Conservation (phyloP, 2,329 filamentous ascomycete genomes). For the Fusarium hostae region DNA sequence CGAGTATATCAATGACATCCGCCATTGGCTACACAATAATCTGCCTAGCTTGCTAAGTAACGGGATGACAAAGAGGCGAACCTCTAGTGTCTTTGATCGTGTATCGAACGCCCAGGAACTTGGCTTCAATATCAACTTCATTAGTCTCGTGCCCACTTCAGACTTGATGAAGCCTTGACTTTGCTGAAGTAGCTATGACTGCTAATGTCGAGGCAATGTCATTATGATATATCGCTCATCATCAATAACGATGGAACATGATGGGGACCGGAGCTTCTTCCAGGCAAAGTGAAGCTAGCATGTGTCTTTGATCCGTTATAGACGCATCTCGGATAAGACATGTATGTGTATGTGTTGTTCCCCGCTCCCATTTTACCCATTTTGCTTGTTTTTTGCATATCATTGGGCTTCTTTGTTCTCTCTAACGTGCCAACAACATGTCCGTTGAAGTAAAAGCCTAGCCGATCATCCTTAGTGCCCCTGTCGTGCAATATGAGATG, state of each 20-base stretch:
- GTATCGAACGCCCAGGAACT: slow-evolving; percentile 16
- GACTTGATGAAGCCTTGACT: slow-evolving; percentile 1
- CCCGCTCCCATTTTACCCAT: not conserved
- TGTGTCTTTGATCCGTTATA: not conserved
- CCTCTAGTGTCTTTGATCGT: not conserved
- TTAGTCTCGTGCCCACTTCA: not conserved
- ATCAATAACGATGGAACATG: not conserved
- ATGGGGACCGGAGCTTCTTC: not conserved
- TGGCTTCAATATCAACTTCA: not conserved
- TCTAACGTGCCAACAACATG: slow-evolving; percentile 1
- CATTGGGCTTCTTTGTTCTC: slow-evolving; percentile 2
- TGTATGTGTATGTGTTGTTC: not conserved
- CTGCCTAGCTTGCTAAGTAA: slow-evolving; percentile 17
- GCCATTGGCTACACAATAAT: not conserved
- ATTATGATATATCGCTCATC: not conserved
- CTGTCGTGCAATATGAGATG: not conserved
- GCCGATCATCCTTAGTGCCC: slow-evolving; percentile 17
- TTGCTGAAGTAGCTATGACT: not conserved
- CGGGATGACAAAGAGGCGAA: slow-evolving; percentile 13
- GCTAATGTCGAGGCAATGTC: not conserved
- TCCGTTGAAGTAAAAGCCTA: slow-evolving; percentile 1
- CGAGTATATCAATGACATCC: not conserved
- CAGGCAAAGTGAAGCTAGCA: not conserved
- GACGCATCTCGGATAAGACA: not conserved
- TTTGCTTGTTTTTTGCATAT: slow-evolving; percentile 6